These are phyloP conservation scores for Avena atlantica DNA, from an alignment of 176 grass and related monocot species.

Conservation along the genomic window DNA sequence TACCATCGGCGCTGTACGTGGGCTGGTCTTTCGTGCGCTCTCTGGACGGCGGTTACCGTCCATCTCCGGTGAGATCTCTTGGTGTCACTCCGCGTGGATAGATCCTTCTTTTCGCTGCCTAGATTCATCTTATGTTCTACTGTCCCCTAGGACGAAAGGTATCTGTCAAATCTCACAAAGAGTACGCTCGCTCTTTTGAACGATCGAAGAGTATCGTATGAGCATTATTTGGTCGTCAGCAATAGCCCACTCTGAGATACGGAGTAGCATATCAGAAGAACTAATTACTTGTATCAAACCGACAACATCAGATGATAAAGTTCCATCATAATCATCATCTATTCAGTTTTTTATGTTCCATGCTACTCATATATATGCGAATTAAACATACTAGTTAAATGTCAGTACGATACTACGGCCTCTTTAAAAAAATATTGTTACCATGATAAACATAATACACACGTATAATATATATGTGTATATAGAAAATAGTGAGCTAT, in stretches of 20 bases:
- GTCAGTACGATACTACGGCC: too few species aligned
- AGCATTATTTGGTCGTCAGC: background rate
- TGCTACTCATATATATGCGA: slow-evolving; percentile 40
- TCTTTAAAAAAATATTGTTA: too few species aligned
- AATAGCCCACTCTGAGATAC: background rate
- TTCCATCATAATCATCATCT: slow-evolving; percentile 47
- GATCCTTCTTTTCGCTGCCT: background rate
- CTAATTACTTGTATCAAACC: background rate
- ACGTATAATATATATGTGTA: too few species aligned
- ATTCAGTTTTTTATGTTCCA: slow-evolving; percentile 37
- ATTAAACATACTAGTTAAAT: slow-evolving; percentile 17
- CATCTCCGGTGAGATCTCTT: slow-evolving; percentile 48
- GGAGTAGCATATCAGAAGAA: background rate
- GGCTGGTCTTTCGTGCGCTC: background rate
- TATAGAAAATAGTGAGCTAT: too few species aligned
- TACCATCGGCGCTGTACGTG: background rate
- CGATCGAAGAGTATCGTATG: background rate
- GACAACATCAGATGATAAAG: background rate
- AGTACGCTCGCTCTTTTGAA: background rate
- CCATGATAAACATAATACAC: too few species aligned
- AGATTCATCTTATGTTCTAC: background rate
- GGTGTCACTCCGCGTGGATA: background rate
- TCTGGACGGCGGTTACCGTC: background rate
- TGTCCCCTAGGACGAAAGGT: background rate
- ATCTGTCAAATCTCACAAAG: background rate